Evolutionary conservation across 169 alveolate genomes (phyloP).

Genomic region (Eimeria necatrix): DNA sequence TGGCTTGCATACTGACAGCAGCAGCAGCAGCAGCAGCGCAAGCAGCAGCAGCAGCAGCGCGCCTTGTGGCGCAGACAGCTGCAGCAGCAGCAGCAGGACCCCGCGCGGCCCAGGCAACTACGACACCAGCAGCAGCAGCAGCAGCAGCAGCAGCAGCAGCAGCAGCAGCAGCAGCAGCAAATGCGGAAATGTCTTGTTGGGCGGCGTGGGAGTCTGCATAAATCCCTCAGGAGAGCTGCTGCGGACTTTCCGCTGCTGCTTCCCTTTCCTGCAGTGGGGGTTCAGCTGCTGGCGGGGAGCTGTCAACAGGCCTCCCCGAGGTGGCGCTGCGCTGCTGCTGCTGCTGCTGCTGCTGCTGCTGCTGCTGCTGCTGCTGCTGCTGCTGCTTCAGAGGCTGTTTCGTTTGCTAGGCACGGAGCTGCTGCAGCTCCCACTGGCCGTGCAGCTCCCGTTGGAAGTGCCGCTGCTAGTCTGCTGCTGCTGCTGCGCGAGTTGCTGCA

Average conservation of each 20-base stretch:
- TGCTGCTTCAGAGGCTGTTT: background rate
- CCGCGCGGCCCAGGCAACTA: no score
- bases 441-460: background rate
- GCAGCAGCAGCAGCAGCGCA: no score
- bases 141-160: slow-evolving; percentile 6
- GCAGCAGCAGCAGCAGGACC: no score
- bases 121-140: background rate
- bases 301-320: background rate
- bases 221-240: slow-evolving; percentile 74
- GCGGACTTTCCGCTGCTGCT: slow-evolving; percentile 56
- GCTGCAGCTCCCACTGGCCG: background rate
- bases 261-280: slow-evolving; percentile 25
- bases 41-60: no score
- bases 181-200: background rate
- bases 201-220: slow-evolving; percentile 59
- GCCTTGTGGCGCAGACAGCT: no score
- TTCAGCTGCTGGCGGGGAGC: slow-evolving; percentile 40
- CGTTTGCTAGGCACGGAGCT: no score
- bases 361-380: slow-evolving; percentile 11
- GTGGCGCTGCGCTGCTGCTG: background rate
- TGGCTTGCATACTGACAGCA: no score
- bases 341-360: slow-evolving; percentile 54
- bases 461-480: background rate
- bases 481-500: background rate
- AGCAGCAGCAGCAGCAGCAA: slow-evolving; percentile 31